These are phyloP conservation scores for Mycena galericulata DNA, from an alignment of 768 basidiomycete species.

Conservation along the genomic window DNA sequence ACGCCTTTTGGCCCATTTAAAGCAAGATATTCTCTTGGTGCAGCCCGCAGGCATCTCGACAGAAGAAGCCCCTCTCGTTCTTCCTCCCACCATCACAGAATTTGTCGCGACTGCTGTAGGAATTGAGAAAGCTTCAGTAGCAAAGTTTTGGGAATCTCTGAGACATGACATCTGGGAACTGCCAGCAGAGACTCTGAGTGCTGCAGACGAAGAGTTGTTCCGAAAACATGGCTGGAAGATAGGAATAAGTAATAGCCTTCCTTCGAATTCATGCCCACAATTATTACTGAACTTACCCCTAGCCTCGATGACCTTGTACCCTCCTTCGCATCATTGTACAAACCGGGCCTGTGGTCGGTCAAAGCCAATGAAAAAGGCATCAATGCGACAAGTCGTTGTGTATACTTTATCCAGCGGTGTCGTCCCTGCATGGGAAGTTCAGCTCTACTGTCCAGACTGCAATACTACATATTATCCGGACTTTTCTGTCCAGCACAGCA, in stretches of 20 bases:
- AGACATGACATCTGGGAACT: background rate
- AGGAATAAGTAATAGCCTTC: background rate
- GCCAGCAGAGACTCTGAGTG: background rate
- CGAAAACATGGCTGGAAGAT: background rate
- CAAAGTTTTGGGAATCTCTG: background rate
- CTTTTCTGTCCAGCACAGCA: conserved; percentile 29
- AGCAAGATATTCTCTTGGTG: background rate
- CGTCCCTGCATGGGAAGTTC: conserved; percentile 21
- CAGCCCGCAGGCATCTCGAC: background rate
- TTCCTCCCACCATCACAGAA: background rate
- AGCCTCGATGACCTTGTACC: background rate
- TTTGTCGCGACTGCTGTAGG: background rate
- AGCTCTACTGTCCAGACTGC: conserved; percentile 38
- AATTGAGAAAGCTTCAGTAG: background rate
- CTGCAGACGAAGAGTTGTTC: background rate
- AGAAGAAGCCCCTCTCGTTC: background rate
- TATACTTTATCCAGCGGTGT: conserved; percentile 31
- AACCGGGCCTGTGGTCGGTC: background rate
- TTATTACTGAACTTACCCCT: background rate
- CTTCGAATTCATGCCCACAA: background rate
- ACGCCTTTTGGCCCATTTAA: background rate
- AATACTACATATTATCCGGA: conserved; percentile 39
- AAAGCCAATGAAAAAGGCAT: conserved; percentile 35
- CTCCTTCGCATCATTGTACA: background rate
- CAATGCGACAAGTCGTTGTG: conserved; percentile 33